Percentiles rank a stretch among this genome's conserved stretches.
These are phyloP conservation scores for Ustilago cynodontis DNA, from an alignment of 1,284 basidiomycete species.

Conservation along the genomic window DNA sequence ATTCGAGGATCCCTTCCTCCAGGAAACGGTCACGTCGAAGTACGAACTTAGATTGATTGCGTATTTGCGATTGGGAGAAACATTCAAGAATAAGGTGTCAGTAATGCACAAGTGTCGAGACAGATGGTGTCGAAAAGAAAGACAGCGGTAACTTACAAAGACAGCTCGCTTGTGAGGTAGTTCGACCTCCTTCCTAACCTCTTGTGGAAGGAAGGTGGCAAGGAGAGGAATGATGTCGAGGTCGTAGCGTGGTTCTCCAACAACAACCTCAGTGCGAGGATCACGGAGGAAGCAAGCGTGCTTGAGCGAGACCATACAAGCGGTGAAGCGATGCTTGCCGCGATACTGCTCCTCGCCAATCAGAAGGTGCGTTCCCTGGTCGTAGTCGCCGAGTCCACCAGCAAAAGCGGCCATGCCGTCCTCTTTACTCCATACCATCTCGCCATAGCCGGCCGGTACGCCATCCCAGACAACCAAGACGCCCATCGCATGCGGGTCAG, in stretches of 20 bases:
- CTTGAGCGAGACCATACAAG: slow-evolving; percentile 48
- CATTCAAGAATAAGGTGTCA: too few relatives aligned
- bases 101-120: too few relatives aligned
- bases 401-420: slow-evolving; percentile 59
- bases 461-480: slow-evolving; percentile 75
- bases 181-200: slow-evolving; percentile 42
- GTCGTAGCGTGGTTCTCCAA: slow-evolving; percentile 49
- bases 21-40: slow-evolving; percentile 48
- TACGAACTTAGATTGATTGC: slow-evolving; percentile 8
- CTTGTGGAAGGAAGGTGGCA: slow-evolving; percentile 43
- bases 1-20: slow-evolving; percentile 43
- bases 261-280: slow-evolving; percentile 44
- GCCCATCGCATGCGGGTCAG: slow-evolving; percentile 73
- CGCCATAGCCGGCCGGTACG: slow-evolving; percentile 75
- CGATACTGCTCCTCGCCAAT: slow-evolving; percentile 74
- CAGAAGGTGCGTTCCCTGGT: slow-evolving; percentile 73
- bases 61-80: too few relatives aligned
- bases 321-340: slow-evolving; percentile 64
- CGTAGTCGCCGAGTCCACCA: slow-evolving; percentile 72
- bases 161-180: slow-evolving; percentile 51
- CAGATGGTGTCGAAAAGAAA: too few relatives aligned
- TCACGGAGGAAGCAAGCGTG: slow-evolving; percentile 54
- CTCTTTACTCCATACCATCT: slow-evolving; percentile 75
- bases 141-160: slow-evolving; percentile 8
- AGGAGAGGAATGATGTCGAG: slow-evolving; percentile 43